Evolutionary conservation across 2,329 filamentous ascomycete genomes (phyloP).

Genomic region (Trichophyton mentagrophytes): DNA sequence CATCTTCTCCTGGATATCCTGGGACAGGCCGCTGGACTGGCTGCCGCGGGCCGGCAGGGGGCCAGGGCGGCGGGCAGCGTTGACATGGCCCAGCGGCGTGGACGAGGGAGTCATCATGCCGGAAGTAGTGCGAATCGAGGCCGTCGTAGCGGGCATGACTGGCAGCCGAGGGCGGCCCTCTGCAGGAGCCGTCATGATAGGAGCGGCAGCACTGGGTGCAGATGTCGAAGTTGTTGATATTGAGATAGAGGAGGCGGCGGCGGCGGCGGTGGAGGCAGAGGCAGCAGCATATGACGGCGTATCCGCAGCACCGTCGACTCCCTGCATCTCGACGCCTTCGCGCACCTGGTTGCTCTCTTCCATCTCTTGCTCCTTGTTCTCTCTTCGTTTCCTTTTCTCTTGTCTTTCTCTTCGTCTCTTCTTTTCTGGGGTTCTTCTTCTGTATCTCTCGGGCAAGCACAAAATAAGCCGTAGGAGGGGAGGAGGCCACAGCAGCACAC

Average conservation of each 20-base stretch:
- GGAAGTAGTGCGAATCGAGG: slow-evolving; percentile 19
- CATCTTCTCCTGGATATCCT: slow-evolving; percentile 57
- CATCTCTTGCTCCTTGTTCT: too few relatives aligned
- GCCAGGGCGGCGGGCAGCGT: slow-evolving; percentile 47
- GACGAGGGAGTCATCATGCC: slow-evolving; percentile 61
- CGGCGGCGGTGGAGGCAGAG: too few relatives aligned
- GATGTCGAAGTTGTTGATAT: not conserved
- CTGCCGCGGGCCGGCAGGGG: slow-evolving; percentile 35
- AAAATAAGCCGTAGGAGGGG: not conserved
- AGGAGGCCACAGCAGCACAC: not conserved
- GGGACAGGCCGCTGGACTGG: slow-evolving; percentile 41
- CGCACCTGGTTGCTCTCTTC: not conserved
- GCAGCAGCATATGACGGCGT: not conserved
- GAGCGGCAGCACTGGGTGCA: not conserved
- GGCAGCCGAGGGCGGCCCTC: slow-evolving; percentile 41
- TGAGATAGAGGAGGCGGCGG: too few relatives aligned
- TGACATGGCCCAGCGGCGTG: slow-evolving; percentile 67
- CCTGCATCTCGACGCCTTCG: not conserved
- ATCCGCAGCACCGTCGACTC: not conserved
- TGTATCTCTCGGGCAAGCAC: not conserved
- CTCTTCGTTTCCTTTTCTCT: not conserved
- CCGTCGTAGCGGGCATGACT: slow-evolving; percentile 23
- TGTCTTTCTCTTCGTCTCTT: not conserved
- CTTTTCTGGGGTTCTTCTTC: not conserved
- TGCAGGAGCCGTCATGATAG: not conserved